Evolutionary conservation across 345 rosid genomes (phyloP), one percentile per base, ranked within the genome.

Genomic region (Citrus hindsii): DNA sequence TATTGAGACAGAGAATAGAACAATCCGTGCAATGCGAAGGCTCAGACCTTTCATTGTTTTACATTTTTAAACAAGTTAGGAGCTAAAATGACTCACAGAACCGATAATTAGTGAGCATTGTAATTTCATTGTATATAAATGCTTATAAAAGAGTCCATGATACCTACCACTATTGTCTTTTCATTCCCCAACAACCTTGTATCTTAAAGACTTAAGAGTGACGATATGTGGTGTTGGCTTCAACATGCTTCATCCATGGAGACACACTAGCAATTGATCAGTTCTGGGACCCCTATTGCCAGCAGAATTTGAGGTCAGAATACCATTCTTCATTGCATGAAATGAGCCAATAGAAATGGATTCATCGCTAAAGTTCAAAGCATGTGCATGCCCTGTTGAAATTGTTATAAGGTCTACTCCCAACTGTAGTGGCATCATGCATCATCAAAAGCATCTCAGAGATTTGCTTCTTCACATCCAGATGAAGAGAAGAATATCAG

Each of bases 341-440:
- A 42, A 42, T 42, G 48, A 42, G 10, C 13, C 14, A 10, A 42
- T 10, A 42, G 88, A 79, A 1, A 77, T 68, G 0, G 79, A 4
- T 37, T 88, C 90, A 0, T 1, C 1, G 5, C 69, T 77, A 2
- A 85, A 78, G 1, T 0, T 0, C 7, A 73, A 7, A 0, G 0
- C 0, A 0, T 1, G 51, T 1, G 51, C 16, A 46, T 0, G 0
- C 3, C 2, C 87, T 0, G 83, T 0, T 5, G 90, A 89, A 5
- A 84, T 27, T 37, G 84, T 71, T 40, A 88, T 61, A 21, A 89
- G 25, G 68, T 89, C 93, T 1, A 90, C 91, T 25, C n/a, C 87
- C 89, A 42, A 86, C 92, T 3, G 91, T 86, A 10, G 89, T 90
- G 0, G 92, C 91, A 51, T 92, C 96, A 58, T 87, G 92, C 91